Evolutionary conservation across 176 grass and related monocot species (phyloP).

Genomic region (Elymus sibiricus): DNA sequence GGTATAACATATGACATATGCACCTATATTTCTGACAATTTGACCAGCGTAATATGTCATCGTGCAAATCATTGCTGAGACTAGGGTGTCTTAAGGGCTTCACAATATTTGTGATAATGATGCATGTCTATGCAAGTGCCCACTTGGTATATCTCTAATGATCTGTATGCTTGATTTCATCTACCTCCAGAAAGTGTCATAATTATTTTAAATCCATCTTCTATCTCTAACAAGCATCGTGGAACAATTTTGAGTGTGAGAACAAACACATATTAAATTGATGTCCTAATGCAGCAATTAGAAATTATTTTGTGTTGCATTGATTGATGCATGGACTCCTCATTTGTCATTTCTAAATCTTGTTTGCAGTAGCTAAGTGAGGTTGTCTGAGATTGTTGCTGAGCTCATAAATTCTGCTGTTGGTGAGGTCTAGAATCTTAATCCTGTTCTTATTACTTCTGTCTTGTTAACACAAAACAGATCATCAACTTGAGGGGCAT

Average conservation of each 20-base stretch:
- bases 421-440: background rate
- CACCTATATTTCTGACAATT: background rate
- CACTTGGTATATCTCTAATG: background rate
- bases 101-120: background rate
- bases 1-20: background rate
- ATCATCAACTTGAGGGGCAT: background rate
- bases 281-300: background rate
- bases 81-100: background rate
- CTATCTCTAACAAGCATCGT: background rate
- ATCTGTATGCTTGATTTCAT: background rate
- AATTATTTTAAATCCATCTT: background rate
- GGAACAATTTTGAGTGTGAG: background rate
- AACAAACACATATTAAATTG: background rate
- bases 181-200: background rate
- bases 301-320: background rate
- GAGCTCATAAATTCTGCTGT: background rate
- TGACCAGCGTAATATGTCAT: background rate
- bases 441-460: background rate
- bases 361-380: background rate
- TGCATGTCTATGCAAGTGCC: background rate
- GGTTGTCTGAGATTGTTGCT: background rate
- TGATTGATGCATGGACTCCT: background rate
- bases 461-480: background rate
- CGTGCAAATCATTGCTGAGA: background rate
- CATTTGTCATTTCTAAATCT: background rate